Conservation (phyloP, 2,329 filamentous ascomycete species). For the Fusarium pilosicola region DNA sequence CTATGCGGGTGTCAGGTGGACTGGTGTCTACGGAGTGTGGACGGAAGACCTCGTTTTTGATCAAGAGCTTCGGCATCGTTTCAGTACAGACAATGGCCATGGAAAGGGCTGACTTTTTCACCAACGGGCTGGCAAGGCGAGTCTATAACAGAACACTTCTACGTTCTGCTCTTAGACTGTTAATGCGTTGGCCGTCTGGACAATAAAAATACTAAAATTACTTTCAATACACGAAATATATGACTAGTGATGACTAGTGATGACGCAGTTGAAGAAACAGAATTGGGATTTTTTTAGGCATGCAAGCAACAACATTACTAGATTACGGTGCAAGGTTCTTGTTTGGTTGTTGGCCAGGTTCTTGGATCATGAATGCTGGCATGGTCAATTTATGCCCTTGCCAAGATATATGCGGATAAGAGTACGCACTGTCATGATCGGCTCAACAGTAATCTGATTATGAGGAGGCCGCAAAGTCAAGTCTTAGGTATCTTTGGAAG, state of each 20-base stretch:
- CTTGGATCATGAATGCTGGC: neutral
- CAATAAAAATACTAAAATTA: conserved; percentile 64
- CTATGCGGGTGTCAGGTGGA: conserved; percentile 58
- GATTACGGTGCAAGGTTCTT: neutral
- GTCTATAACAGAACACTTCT: conserved; percentile 59
- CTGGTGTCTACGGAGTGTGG: conserved; percentile 74
- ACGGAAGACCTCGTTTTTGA: conserved; percentile 66
- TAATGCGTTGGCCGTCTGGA: conserved; percentile 66
- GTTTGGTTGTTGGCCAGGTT: neutral
- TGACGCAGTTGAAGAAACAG: neutral
- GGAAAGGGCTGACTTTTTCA: conserved; percentile 50
- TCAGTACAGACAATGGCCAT: conserved; percentile 57
- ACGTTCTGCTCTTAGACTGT: conserved; percentile 65
- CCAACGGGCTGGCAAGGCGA: conserved; percentile 52
- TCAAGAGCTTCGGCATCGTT: conserved; percentile 60
- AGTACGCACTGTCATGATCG: neutral
- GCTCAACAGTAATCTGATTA: neutral
- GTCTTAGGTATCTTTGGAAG: conserved; percentile 30
- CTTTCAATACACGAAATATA: conserved; percentile 50
- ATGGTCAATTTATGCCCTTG: neutral
- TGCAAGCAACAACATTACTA: neutral
- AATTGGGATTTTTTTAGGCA: neutral
- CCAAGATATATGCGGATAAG: neutral
- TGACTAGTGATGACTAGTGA: conserved; percentile 17
- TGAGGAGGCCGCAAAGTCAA: conserved; percentile 22